These are phyloP conservation scores for Sicyos edulis DNA, from an alignment of 306 rosid genomes.

Conservation along the genomic window DNA sequence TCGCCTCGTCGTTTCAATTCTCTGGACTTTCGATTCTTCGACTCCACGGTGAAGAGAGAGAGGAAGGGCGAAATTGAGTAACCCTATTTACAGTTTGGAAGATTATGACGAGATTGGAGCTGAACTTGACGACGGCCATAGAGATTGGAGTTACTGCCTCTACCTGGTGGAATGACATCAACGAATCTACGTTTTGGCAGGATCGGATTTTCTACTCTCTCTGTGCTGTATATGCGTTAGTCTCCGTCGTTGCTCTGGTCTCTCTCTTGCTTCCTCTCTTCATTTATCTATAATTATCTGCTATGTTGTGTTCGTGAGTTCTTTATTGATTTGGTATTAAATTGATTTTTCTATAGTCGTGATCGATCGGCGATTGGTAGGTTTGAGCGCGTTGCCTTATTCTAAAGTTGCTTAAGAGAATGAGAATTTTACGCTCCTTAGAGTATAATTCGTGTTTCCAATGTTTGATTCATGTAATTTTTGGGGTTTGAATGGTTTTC, in stretches of 20 bases:
- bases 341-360: neutral
- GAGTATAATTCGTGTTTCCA: neutral
- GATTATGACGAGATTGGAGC: slow-evolving; percentile 41
- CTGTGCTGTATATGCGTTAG: slow-evolving; percentile 67
- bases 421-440: neutral
- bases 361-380: neutral
- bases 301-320: neutral
- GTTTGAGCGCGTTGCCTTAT: neutral
- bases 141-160: slow-evolving; percentile 28
- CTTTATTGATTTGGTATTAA: slow-evolving; percentile 2
- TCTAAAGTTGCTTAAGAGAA: neutral
- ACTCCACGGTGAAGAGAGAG: slow-evolving; percentile 11
- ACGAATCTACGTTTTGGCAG: slow-evolving; percentile 46
- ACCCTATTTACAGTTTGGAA: slow-evolving; percentile 8
- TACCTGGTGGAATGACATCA: slow-evolving; percentile 60
- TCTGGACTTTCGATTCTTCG: slow-evolving; percentile 9
- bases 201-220: slow-evolving; percentile 59
- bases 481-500: neutral
- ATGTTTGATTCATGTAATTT: neutral
- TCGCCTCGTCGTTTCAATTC: neutral
- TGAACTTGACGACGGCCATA: slow-evolving; percentile 36
- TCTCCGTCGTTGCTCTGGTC: slow-evolving; percentile 76
- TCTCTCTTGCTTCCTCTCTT: neutral
- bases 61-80: neutral
- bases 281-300: neutral